Evolutionary conservation across 2,329 filamentous ascomycete genomes (phyloP).

Genomic region (Aspergillus caelatus): DNA sequence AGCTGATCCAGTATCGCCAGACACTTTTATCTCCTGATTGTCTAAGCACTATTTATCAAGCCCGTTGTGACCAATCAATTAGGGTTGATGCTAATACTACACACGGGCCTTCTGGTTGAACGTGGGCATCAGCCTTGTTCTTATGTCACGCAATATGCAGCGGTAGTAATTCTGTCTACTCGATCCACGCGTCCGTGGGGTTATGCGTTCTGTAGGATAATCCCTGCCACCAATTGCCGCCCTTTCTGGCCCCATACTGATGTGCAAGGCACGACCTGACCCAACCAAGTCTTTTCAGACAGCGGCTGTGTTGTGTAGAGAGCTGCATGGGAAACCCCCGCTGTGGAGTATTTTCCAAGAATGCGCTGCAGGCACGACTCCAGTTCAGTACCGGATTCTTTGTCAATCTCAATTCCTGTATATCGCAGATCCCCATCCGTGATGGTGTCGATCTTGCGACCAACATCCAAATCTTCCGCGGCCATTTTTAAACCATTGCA

Average conservation of each 20-base stretch:
- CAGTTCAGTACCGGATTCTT: conserved; percentile 20
- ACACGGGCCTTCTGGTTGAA: background rate
- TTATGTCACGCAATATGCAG: conserved; percentile 5
- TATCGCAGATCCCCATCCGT: conserved; percentile 30
- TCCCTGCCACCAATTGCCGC: conserved; percentile 36
- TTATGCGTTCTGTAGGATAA: conserved; percentile 35
- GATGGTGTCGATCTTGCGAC: conserved; percentile 25
- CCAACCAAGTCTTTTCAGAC: conserved; percentile 25
- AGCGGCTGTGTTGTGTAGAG: conserved; percentile 40
- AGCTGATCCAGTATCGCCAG: background rate
- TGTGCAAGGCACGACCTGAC: conserved; percentile 46
- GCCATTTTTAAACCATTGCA: conserved; percentile 32
- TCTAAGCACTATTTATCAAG: background rate
- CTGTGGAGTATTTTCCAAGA: conserved; percentile 20
- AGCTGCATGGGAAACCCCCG: conserved; percentile 28
- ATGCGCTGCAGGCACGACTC: conserved; percentile 28
- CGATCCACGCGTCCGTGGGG: background rate
- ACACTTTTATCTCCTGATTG: background rate
- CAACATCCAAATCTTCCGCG: conserved; percentile 15
- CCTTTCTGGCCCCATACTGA: conserved; percentile 44
- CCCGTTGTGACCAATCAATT: background rate
- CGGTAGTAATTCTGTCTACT: background rate
- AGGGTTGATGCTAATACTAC: conserved; percentile 1
- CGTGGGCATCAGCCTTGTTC: conserved; percentile 1
- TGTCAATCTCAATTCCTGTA: conserved; percentile 35